These are phyloP conservation scores for Backusella tarrabulga DNA, from an alignment of 192 early-diverging fungal species.

Conservation along the genomic window DNA sequence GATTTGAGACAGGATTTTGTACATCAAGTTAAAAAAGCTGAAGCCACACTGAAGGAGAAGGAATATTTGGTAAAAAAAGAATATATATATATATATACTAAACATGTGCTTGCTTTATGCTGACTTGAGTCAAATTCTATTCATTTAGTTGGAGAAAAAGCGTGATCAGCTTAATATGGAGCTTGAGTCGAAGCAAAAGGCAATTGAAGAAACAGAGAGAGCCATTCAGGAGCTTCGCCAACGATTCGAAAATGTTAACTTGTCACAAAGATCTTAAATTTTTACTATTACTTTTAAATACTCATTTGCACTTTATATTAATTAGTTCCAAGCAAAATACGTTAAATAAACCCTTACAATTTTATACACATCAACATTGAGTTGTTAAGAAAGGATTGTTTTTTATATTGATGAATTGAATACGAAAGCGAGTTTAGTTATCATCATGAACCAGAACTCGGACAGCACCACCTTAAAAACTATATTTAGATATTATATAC, in stretches of 20 bases:
- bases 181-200: background rate
- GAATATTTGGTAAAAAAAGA: slow-evolving; percentile 45
- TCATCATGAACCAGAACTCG: too few relatives aligned
- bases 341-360: background rate
- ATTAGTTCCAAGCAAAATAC: background rate
- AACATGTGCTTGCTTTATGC: background rate
- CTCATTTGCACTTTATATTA: background rate
- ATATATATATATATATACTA: background rate
- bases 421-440: too few relatives aligned
- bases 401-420: too few relatives aligned
- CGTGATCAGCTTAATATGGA: background rate
- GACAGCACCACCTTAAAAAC: too few relatives aligned
- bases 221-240: background rate
- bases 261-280: background rate
- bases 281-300: background rate
- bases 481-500: too few relatives aligned
- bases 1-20: slow-evolving; percentile 54
- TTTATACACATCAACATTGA: background rate
- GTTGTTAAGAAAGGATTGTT: background rate
- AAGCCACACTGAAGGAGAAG: slow-evolving; percentile 38
- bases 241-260: background rate
- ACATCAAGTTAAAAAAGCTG: slow-evolving; percentile 47
- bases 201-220: background rate
- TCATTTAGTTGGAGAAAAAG: background rate
- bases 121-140: background rate